Evolutionary conservation across 495 filamentous ascomycete genomes (phyloP).

Genomic region (Neurospora sp.): DNA sequence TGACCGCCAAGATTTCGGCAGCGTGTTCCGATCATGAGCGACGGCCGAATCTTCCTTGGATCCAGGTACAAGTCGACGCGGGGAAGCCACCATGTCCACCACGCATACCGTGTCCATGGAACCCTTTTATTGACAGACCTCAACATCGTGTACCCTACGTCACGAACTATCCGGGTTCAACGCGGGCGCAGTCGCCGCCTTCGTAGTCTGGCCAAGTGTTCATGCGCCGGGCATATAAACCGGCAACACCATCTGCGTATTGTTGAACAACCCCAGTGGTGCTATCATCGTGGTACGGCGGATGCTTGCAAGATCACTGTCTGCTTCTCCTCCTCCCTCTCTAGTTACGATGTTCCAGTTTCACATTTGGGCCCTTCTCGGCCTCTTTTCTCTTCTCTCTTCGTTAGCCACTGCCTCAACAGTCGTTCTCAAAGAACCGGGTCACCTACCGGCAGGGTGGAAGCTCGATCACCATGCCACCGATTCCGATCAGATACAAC

Average conservation of each 20-base stretch:
- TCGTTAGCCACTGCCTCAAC: slow-evolving; percentile 5
- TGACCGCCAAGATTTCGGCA: background rate
- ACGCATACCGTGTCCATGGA: background rate
- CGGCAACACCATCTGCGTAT: background rate
- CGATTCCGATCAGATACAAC: slow-evolving; percentile 15
- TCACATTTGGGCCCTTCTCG: slow-evolving; percentile 5
- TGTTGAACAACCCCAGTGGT: background rate
- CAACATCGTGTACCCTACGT: background rate
- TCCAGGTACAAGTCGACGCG: background rate
- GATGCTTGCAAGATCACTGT: background rate
- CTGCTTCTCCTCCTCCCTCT: background rate
- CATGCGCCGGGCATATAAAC: background rate
- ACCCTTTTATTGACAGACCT: background rate
- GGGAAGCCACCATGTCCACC: background rate
- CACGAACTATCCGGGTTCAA: background rate
- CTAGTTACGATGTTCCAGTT: slow-evolving; percentile 6
- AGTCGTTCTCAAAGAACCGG: slow-evolving; percentile 13
- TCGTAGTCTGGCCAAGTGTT: background rate
- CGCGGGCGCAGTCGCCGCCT: background rate
- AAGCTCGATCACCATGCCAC: slow-evolving; percentile 10
- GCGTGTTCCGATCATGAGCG: background rate
- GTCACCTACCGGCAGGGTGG: slow-evolving; percentile 16
- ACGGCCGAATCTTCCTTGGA: background rate
- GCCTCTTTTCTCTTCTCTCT: background rate
- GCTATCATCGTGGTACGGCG: background rate